These are phyloP conservation scores for Blastobotrys muscicola DNA, from an alignment of 805 yeast species.

Conservation along the genomic window DNA sequence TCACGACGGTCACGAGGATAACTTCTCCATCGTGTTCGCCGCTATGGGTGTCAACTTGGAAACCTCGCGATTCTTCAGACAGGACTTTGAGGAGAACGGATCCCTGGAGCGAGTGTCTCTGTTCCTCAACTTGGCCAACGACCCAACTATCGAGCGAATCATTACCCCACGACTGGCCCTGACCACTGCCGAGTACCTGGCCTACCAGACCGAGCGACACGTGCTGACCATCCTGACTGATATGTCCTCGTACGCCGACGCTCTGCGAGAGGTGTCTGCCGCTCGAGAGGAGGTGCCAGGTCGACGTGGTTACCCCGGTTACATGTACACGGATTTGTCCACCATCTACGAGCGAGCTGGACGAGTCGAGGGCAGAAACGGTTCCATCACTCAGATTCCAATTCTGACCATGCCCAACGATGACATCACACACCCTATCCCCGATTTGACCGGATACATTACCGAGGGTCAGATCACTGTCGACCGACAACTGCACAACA, in stretches of 20 bases:
- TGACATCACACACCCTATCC: constrained; percentile 99
- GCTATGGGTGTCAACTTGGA: constrained; percentile 99
- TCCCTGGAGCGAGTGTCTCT: constrained; percentile 95
- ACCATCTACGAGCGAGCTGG: constrained; percentile 99
- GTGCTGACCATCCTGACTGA: constrained; percentile 96
- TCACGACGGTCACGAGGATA: constrained; percentile 99
- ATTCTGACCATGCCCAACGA: constrained; percentile 99
- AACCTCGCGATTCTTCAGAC: constrained; percentile 96
- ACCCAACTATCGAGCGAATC: constrained; percentile 98
- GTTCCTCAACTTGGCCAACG: constrained; percentile 95
- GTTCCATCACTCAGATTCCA: constrained; percentile 98
- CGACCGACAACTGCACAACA: constrained; percentile 91
- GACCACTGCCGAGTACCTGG: constrained; percentile 97
- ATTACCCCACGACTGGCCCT: constrained; percentile 98
- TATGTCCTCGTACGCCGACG: constrained; percentile 99
- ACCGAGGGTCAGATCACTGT: constrained; percentile 98
- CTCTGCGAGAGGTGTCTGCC: constrained; percentile 98
- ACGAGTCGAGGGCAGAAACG: constrained; percentile 99
- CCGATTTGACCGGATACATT: constrained; percentile 98
- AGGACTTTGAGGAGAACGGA: constrained; percentile 98
- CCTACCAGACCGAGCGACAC: constrained; percentile 98
- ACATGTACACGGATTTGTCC: constrained; percentile 99
- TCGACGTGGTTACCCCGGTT: constrained; percentile 99
- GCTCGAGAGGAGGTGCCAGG: constrained; percentile 99
- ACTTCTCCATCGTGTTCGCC: constrained; percentile 97